Conservation (phyloP, 257 asterid genomes). For the Echites panduratus region DNA sequence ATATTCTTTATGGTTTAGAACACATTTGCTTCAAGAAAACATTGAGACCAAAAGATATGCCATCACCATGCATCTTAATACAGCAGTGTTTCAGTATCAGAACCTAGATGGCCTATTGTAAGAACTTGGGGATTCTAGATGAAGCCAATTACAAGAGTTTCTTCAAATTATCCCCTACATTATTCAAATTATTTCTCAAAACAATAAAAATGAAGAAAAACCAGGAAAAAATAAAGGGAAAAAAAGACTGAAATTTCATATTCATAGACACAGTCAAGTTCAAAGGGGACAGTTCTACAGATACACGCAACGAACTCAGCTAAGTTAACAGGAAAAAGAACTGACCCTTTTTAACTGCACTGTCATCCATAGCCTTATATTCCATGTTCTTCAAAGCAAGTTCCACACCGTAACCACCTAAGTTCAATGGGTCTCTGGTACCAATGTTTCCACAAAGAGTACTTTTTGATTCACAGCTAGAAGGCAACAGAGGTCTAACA, state of each 20-base stretch:
- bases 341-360: slow-evolving; percentile 68
- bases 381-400: slow-evolving; percentile 99
- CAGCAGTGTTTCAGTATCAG: background rate
- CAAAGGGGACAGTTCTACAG: background rate
- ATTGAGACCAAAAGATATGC: background rate
- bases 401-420: slow-evolving; percentile 99
- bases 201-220: background rate
- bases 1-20: background rate
- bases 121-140: background rate
- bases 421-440: slow-evolving; percentile 65
- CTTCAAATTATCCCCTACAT: background rate
- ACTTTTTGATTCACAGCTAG: slow-evolving; percentile 78
- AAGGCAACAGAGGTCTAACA: slow-evolving; percentile 81
- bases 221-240: background rate
- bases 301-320: slow-evolving; percentile 5
- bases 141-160: background rate
- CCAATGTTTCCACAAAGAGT: slow-evolving; percentile 80
- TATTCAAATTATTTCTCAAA: background rate
- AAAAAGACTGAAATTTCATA: background rate
- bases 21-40: background rate
- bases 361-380: slow-evolving; percentile 98
- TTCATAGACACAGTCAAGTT: background rate
- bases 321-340: slow-evolving; percentile 15
- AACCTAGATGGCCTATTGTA: background rate
- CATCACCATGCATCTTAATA: background rate